Evolutionary conservation across 768 basidiomycete species (phyloP).

Genomic region (Xerocomus spinulosus): DNA sequence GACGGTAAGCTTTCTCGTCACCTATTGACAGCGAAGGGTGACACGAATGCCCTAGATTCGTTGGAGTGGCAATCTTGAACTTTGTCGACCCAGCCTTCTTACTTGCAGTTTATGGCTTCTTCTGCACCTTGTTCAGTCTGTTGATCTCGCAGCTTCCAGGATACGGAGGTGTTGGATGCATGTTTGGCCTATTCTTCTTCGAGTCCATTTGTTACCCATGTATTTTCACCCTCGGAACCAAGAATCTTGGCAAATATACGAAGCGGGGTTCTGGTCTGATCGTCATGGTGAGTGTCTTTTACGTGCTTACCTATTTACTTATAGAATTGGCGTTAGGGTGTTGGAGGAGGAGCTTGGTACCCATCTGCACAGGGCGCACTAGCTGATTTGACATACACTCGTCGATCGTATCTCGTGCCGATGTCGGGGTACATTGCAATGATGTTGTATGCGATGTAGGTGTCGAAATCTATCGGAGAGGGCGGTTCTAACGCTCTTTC

Average conservation of each 20-base stretch:
- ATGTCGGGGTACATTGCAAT: conserved; percentile 56
- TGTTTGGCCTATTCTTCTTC: conserved; percentile 68
- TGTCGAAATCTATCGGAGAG: conserved; percentile 2
- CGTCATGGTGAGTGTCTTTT: conserved; percentile 44
- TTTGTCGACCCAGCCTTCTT: conserved; percentile 63
- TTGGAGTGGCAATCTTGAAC: conserved; percentile 56
- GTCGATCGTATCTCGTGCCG: conserved; percentile 57
- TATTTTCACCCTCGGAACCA: conserved; percentile 63
- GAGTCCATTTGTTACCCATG: conserved; percentile 74
- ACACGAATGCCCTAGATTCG: conserved; percentile 41
- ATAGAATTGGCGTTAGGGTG: conserved; percentile 35
- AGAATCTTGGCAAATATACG: conserved; percentile 56
- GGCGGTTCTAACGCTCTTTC: neutral
- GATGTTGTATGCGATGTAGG: conserved; percentile 54
- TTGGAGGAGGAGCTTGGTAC: conserved; percentile 68
- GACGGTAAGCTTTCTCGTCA: conserved; percentile 37
- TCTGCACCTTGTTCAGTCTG: conserved; percentile 50
- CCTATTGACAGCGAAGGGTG: neutral
- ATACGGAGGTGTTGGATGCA: conserved; percentile 50
- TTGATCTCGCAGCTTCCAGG: conserved; percentile 49
- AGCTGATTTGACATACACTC: conserved; percentile 46
- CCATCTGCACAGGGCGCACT: conserved; percentile 56
- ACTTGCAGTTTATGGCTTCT: conserved; percentile 48
- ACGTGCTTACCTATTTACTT: neutral
- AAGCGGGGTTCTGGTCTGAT: conserved; percentile 60